Evolutionary conservation across 1,284 basidiomycete genomes (phyloP), one percentile per base, ranked within the genome.

Genomic region (Ustilago trichophora): DNA sequence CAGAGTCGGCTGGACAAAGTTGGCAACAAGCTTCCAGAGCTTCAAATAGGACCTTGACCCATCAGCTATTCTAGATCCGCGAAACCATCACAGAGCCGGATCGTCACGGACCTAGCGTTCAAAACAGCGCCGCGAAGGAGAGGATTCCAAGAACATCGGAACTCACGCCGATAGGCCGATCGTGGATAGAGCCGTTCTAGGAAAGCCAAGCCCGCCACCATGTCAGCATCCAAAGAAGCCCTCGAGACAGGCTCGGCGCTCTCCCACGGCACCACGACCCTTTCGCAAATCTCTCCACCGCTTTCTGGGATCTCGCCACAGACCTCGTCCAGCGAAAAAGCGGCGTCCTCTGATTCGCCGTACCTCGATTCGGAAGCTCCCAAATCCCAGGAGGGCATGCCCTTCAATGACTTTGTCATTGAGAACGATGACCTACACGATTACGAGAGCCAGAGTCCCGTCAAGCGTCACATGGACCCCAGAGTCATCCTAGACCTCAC

Each of bases 331-430:
- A 37, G 22, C 48, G 59, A 63, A 12, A 50, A 29, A 29, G 27
- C 24, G 18, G 19, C 27, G 13, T 49, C 57, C 1, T 37, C 58
- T 21, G 50, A 51, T 29, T 68, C 65, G 6, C 65, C 65, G 6
- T 68, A 68, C 31, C 43, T 68, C 31, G 65, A 55, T 26, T 42
- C 35, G 15, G 47, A 68, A 7, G 32, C 5, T 18, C 22, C 41
- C 15, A 63, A 58, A 19, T 46, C 45, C 3, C 44, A 57, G 6
- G 27, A 42, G 4, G 53, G 58, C 29, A 41, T 68, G 54, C 65
- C 65, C 19, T 68, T 68, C 43, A 45, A 41, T 25, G 65, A 68
- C 43, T 68, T 68, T 51, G 65, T 68, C 46, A 68, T 68, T n/a
- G 65, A 68, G 31, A 63, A 68, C n/a, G 65, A 68, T 41, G 58